phyloP scores from a whole-genome alignment of 129 eudicot genomes.

The sunflower (Helianthus annuus) region HanXRQr2.0-SUNRISE NC_035447.2:28454061-28454560 shows the following conservation, averaged over 20 bases:
- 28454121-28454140: constrained; percentile 5
- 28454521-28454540: too few relatives aligned
- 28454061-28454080: constrained; percentile 18
- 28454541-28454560: too few relatives aligned
- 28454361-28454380: not conserved
- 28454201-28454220: not conserved
- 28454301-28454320: not conserved
- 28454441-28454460: too few relatives aligned
- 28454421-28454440: too few relatives aligned
- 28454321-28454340: not conserved
- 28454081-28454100: constrained; percentile 23
- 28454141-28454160: constrained; percentile 18
- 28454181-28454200: constrained; percentile 9
- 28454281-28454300: not conserved
- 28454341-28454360: not conserved
- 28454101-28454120: constrained; percentile 27
- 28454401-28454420: too few relatives aligned
- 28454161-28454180: constrained; percentile 50
- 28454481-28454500: too few relatives aligned
- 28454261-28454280: constrained; percentile 10
- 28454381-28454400: too few relatives aligned
- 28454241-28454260: constrained; percentile 9
- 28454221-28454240: constrained; percentile 6
- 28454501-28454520: too few relatives aligned
- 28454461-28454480: too few relatives aligned